Conservation (phyloP, 495 filamentous ascomycete genomes). For the Sphaerosporella brunnea region DNA sequence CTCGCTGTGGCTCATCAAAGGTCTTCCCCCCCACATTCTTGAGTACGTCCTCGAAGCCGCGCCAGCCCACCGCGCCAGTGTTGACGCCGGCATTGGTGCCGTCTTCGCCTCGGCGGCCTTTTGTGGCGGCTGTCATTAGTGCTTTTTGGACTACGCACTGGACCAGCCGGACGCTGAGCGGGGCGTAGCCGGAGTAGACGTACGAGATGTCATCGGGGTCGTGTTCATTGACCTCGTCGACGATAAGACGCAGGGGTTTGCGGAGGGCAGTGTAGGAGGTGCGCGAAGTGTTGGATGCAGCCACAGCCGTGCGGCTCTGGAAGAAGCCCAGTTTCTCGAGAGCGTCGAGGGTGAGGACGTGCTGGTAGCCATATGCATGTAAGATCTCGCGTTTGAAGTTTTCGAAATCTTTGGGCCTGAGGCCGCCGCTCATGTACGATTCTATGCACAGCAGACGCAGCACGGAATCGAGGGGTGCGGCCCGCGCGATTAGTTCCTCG, state of each 20-base stretch:
- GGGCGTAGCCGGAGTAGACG: slow-evolving; percentile 92
- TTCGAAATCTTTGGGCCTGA: slow-evolving; percentile 74
- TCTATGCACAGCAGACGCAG: slow-evolving; percentile 79
- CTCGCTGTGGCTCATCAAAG: slow-evolving; percentile 83
- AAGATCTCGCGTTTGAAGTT: slow-evolving; percentile 72
- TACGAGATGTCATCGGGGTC: slow-evolving; percentile 95
- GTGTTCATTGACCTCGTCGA: slow-evolving; percentile 92
- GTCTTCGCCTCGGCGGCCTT: slow-evolving; percentile 22
- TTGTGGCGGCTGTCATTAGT: slow-evolving; percentile 39
- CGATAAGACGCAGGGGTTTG: slow-evolving; percentile 68
- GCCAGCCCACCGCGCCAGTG: slow-evolving; percentile 61
- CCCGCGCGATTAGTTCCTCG: slow-evolving; percentile 80
- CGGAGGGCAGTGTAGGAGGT: slow-evolving; percentile 85
- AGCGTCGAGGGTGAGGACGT: slow-evolving; percentile 71
- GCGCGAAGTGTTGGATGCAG: slow-evolving; percentile 35
- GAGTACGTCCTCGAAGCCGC: slow-evolving; percentile 74
- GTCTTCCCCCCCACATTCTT: slow-evolving; percentile 71
- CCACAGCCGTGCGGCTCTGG: slow-evolving; percentile 44
- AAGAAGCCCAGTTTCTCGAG: slow-evolving; percentile 82
- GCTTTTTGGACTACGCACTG: slow-evolving; percentile 82
- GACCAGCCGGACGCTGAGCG: slow-evolving; percentile 81
- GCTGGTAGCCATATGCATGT: slow-evolving; percentile 88
- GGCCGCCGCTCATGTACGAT: slow-evolving; percentile 72
- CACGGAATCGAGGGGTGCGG: slow-evolving; percentile 56
- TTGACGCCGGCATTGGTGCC: slow-evolving; percentile 17